Percentiles rank a stretch among this genome's conserved stretches.
These are phyloP conservation scores for Acrodontium crateriforme DNA, from an alignment of 2,329 filamentous ascomycete genomes.

Conservation along the genomic window DNA sequence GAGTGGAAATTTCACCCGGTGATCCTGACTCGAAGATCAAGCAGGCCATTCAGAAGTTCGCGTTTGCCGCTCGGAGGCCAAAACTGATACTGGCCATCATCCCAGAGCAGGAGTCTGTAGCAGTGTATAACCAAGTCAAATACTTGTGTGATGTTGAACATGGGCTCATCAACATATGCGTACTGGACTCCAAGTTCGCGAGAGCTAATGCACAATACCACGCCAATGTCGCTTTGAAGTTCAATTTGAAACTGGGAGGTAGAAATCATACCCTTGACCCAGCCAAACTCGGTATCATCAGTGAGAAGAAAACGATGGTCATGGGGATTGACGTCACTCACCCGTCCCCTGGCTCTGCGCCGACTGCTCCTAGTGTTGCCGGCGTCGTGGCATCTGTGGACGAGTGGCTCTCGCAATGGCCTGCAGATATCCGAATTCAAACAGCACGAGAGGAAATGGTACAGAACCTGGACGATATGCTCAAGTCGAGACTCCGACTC, in stretches of 20 bases:
- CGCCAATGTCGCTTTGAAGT: conserved; percentile 5
- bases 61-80: conserved; percentile 1
- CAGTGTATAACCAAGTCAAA: conserved; percentile 1
- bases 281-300: neutral
- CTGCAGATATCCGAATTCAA: conserved; percentile 23
- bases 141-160: conserved; percentile 1
- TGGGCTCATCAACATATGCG: conserved; percentile 1
- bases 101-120: neutral
- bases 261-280: conserved; percentile 3
- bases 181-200: conserved; percentile 1
- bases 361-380: conserved; percentile 1
- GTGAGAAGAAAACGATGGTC: conserved; percentile 13
- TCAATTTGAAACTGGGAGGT: conserved; percentile 5
- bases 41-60: neutral
- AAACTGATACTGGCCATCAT: conserved; percentile 1
- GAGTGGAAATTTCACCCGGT: neutral
- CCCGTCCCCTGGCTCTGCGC: conserved; percentile 13
- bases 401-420: conserved; percentile 14
- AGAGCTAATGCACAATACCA: conserved; percentile 1
- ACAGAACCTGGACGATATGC: conserved; percentile 1
- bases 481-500: conserved; percentile 1
- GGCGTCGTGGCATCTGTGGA: conserved; percentile 3
- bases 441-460: conserved; percentile 3
- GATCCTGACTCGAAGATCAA: conserved; percentile 1
- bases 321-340: conserved; percentile 30